Evolutionary conservation across 2,329 filamentous ascomycete genomes (phyloP).

Genomic region (Cadophora sp.): DNA sequence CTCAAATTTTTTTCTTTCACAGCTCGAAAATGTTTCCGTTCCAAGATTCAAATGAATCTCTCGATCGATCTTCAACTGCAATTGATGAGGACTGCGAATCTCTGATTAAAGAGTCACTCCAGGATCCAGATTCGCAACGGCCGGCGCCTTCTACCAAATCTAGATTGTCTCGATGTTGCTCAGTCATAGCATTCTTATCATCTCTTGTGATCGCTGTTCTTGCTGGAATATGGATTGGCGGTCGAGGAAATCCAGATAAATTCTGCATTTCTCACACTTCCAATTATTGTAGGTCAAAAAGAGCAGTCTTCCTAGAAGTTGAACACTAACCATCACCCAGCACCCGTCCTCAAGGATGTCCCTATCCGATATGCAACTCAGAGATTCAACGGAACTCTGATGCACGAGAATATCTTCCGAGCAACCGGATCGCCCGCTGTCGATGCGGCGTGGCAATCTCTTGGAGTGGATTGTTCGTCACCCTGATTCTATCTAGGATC

Average conservation of each 20-base stretch:
- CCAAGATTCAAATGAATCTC: neutral
- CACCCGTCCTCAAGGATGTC: conserved; percentile 50
- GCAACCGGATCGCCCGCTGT: conserved; percentile 53
- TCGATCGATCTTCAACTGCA: neutral
- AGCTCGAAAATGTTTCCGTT: conserved; percentile 12
- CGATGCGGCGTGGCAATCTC: conserved; percentile 56
- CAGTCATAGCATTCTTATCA: neutral
- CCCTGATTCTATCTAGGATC: neutral
- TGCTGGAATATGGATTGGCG: conserved; percentile 8
- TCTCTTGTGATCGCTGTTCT: neutral
- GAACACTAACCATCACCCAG: conserved; percentile 24
- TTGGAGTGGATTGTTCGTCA: conserved; percentile 55
- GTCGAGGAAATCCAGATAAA: conserved; percentile 13
- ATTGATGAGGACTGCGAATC: conserved; percentile 21
- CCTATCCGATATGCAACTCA: conserved; percentile 50
- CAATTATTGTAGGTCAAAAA: conserved; percentile 28
- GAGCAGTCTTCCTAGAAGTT: neutral
- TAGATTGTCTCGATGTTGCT: neutral
- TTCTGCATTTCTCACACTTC: conserved; percentile 22
- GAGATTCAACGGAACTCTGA: conserved; percentile 57
- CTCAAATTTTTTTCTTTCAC: neutral
- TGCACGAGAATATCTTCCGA: conserved; percentile 57
- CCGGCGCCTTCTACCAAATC: neutral
- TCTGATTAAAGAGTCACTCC: conserved; percentile 3
- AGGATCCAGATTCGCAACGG: neutral